A percentile compares a stretch with the other conserved stretches of the same genome.
These are phyloP conservation scores for Quaeritorhiza haematococci DNA, from an alignment of 371 early-diverging fungal species.

Conservation along the genomic window DNA sequence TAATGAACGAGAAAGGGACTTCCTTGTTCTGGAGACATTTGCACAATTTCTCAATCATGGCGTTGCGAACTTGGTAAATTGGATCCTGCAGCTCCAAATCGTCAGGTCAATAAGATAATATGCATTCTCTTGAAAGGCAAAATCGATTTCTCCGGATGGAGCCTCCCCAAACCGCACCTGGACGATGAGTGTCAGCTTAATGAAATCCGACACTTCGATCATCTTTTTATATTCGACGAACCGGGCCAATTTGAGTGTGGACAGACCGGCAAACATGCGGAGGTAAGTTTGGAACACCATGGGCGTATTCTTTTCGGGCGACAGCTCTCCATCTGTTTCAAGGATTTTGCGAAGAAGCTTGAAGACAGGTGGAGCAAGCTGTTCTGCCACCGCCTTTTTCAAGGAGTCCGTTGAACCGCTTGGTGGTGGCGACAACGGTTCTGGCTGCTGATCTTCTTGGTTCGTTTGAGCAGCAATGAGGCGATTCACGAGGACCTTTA, in stretches of 20 bases:
- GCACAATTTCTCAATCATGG: slow-evolving; percentile 66
- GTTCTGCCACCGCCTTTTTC: too few species aligned
- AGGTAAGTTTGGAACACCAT: slow-evolving; percentile 47
- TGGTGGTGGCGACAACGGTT: too few species aligned
- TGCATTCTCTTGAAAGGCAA: slow-evolving; percentile 4
- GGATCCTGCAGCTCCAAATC: slow-evolving; percentile 52
- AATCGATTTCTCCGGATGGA: slow-evolving; percentile 4
- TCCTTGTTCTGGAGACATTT: slow-evolving; percentile 54
- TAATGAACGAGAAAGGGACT: slow-evolving; percentile 64
- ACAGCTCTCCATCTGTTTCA: slow-evolving; percentile 53
- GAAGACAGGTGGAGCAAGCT: slow-evolving; percentile 52
- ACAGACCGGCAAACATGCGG: slow-evolving; percentile 62
- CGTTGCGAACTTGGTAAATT: slow-evolving; percentile 74
- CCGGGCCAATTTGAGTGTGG: slow-evolving; percentile 68
- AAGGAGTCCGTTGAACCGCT: too few species aligned
- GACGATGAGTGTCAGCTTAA: too few species aligned
- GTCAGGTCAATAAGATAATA: neutral
- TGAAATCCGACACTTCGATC: slow-evolving; percentile 43
- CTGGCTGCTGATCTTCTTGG: too few species aligned
- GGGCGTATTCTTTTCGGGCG: slow-evolving; percentile 33
- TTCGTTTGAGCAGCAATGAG: too few species aligned
- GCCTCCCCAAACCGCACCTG: too few species aligned
- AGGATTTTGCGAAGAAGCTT: slow-evolving; percentile 54
- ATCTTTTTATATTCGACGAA: slow-evolving; percentile 44
- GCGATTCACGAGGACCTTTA: slow-evolving; percentile 55